These are phyloP conservation scores for Entrophospora sp. DNA, from an alignment of 192 early-diverging fungal genomes.

Conservation along the genomic window DNA sequence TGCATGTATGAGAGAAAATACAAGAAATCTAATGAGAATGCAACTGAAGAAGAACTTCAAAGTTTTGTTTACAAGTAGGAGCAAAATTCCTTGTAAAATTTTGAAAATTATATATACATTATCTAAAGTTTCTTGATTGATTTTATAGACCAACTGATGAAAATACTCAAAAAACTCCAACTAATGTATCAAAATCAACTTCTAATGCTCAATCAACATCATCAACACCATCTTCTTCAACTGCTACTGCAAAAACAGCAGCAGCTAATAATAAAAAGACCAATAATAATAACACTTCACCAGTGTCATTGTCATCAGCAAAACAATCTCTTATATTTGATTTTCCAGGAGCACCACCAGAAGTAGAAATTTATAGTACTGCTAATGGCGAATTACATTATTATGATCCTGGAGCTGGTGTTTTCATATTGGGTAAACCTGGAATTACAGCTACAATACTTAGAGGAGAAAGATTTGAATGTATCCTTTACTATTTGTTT, in stretches of 20 bases:
- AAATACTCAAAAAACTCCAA: no score
- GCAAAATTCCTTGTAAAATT: not conserved
- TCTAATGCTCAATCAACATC: not conserved
- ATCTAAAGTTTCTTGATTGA: not conserved
- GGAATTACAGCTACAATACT: not conserved
- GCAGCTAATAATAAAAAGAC: not conserved
- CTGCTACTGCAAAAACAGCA: not conserved
- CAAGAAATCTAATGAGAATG: slow-evolving; percentile 36
- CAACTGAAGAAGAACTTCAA: slow-evolving; percentile 42
- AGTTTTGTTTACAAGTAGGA: slow-evolving; percentile 37
- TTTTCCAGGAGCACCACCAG: slow-evolving; percentile 22
- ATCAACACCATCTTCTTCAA: slow-evolving; percentile 1
- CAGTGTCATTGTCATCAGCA: not conserved
- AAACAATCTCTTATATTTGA: slow-evolving; percentile 13
- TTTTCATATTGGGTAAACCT: slow-evolving; percentile 47
- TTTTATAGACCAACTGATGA: not conserved
- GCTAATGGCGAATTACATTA: slow-evolving; percentile 53
- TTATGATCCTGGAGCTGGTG: slow-evolving; percentile 45
- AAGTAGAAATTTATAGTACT: slow-evolving; percentile 39
- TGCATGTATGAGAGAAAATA: slow-evolving; percentile 57
- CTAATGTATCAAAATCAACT: not conserved
- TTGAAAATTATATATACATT: not conserved
- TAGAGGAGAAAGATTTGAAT: not conserved
- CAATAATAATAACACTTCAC: no score
- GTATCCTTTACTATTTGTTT: not conserved